A percentile compares a stretch with the other conserved stretches of the same genome.
These are phyloP conservation scores for Urochloa ruziziensis DNA, from an alignment of 176 grass and related monocot species.

Conservation along the genomic window DNA sequence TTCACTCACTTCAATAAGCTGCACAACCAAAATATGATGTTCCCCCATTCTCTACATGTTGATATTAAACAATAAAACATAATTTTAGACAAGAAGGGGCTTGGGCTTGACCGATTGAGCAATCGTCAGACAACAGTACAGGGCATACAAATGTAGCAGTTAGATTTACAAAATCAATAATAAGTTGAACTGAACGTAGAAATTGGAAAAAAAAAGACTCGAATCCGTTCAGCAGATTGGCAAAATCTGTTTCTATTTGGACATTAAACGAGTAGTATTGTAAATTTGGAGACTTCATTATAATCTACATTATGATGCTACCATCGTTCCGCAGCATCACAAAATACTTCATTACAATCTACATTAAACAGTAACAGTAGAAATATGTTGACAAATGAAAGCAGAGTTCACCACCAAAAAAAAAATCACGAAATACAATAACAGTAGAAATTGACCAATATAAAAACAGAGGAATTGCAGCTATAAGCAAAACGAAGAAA, in stretches of 20 bases:
- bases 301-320: not conserved
- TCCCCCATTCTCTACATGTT: not conserved
- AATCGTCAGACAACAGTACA: not conserved
- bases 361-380: not conserved
- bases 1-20: not conserved
- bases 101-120: too few relatives aligned
- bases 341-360: not conserved
- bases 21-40: not conserved
- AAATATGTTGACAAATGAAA: not conserved
- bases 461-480: not conserved
- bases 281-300: not conserved
- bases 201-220: not conserved
- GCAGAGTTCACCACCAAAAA: not conserved
- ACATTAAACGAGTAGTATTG: not conserved
- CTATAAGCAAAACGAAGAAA: conserved; percentile 21
- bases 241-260: not conserved
- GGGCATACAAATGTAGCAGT: not conserved
- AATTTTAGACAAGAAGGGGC: not conserved
- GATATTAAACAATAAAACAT: not conserved
- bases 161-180: not conserved
- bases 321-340: not conserved
- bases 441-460: not conserved
- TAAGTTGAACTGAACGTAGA: not conserved
- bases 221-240: not conserved
- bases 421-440: not conserved